Percentiles rank a stretch among this genome's conserved stretches.
phyloP scores from a whole-genome alignment of 1,139 yeast genomes.

The Barnettozyma hawaiiensis region DNA sequence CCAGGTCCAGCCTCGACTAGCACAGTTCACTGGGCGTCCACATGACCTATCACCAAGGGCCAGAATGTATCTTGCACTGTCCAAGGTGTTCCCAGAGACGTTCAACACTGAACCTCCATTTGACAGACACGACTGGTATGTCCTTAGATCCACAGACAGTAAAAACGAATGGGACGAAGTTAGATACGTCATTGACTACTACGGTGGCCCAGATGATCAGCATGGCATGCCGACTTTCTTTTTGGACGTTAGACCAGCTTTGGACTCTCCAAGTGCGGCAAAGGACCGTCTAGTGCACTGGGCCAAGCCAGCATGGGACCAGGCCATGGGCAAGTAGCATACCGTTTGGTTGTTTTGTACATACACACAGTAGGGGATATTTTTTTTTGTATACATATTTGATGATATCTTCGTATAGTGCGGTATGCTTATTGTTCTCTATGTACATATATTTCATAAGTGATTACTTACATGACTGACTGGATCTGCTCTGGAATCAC shows the following conservation, averaged over 20 bases:
- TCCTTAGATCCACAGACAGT: slow-evolving; percentile 50
- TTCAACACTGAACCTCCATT: slow-evolving; percentile 84
- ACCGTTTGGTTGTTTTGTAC: too few relatives aligned
- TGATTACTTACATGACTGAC: slow-evolving; percentile 4
- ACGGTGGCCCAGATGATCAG: slow-evolving; percentile 88
- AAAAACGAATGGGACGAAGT: slow-evolving; percentile 51
- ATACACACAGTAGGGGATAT: too few relatives aligned
- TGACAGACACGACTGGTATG: slow-evolving; percentile 99
- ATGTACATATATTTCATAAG: not conserved
- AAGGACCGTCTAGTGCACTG: slow-evolving; percentile 59
- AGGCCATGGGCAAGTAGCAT: slow-evolving; percentile 21
- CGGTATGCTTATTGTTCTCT: not conserved
- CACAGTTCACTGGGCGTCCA: slow-evolving; percentile 90
- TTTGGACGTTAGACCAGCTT: slow-evolving; percentile 92
- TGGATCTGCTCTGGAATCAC: slow-evolving; percentile 16
- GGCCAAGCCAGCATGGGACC: slow-evolving; percentile 35
- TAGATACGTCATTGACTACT: slow-evolving; percentile 92
- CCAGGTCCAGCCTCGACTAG: slow-evolving; percentile 63
- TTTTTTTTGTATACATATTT: not conserved
- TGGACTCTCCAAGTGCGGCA: slow-evolving; percentile 62
- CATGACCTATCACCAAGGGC: slow-evolving; percentile 89
- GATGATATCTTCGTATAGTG: not conserved
- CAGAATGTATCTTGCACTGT: slow-evolving; percentile 55
- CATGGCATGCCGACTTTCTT: slow-evolving; percentile 87
- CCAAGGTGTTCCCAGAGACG: slow-evolving; percentile 64